Conservation (phyloP, 805 yeast species). For the Starmera pachycereana region DNA sequence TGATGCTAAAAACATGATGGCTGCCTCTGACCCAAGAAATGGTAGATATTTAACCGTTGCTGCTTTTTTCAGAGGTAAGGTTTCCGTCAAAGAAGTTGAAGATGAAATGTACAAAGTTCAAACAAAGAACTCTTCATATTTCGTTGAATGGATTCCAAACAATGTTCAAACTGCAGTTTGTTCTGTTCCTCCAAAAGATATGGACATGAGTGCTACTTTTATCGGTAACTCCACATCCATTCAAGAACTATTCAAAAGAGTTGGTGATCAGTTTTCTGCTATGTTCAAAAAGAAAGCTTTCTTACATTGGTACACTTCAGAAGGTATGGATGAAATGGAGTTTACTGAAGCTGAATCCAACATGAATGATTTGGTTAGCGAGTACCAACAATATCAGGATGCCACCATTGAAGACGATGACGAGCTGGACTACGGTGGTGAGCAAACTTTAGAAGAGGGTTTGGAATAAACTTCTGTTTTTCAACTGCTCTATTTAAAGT, state of each 20-base stretch:
- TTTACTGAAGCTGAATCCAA: constrained; percentile 98
- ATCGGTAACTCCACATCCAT: constrained; percentile 98
- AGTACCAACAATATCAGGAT: constrained; percentile 91
- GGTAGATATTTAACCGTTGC: constrained; percentile 99
- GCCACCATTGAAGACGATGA: constrained; percentile 80
- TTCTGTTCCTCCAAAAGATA: constrained; percentile 82
- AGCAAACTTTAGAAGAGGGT: constrained; percentile 21
- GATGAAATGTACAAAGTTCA: constrained; percentile 90
- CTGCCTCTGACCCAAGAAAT: constrained; percentile 92
- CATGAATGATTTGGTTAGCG: constrained; percentile 93
- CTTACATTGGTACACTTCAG: constrained; percentile 99
- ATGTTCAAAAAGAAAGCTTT: constrained; percentile 99
- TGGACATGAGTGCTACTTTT: constrained; percentile 87
- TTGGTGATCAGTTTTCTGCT: constrained; percentile 92
- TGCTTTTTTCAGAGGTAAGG: constrained; percentile 96
- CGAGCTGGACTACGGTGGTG: constrained; percentile 22
- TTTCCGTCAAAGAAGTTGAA: constrained; percentile 95
- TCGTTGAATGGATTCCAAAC: constrained; percentile 99
- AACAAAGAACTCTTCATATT: constrained; percentile 89
- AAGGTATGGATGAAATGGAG: constrained; percentile 99
- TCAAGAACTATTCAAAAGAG: constrained; percentile 97
- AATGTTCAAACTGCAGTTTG: constrained; percentile 99
- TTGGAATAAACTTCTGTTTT: constrained; percentile 11
- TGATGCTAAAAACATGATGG: constrained; percentile 98
- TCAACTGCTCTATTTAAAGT: too few species aligned